Percentiles rank a stretch among this genome's conserved stretches.
Conservation (phyloP, 768 basidiomycete species). For the Hypholoma fasciculare region DNA sequence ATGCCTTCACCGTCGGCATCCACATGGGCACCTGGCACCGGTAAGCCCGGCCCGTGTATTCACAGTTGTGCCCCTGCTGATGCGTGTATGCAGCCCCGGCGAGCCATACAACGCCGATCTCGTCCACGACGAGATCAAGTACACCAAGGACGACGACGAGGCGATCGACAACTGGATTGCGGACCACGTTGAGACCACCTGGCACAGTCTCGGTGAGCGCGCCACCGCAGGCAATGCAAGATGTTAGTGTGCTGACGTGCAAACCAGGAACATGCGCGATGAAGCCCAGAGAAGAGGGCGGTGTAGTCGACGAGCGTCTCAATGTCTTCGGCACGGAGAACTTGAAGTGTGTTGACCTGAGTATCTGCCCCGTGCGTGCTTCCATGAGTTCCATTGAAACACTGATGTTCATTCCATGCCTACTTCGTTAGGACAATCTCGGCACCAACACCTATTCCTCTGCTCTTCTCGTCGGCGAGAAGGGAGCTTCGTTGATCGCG, state of each 20-base stretch:
- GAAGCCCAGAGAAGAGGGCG: conserved; percentile 67
- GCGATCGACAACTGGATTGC: conserved; percentile 74
- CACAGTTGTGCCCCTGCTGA: neutral
- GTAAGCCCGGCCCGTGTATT: conserved; percentile 17
- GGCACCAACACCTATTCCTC: conserved; percentile 76
- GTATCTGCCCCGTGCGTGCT: conserved; percentile 64
- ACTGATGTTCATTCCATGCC: neutral
- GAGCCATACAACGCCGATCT: conserved; percentile 54
- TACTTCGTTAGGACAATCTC: conserved; percentile 54
- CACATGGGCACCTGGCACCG: conserved; percentile 72
- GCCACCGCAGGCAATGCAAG: neutral
- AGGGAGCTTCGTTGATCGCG: conserved; percentile 59
- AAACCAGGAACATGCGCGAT: conserved; percentile 52
- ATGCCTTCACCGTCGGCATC: conserved; percentile 65
- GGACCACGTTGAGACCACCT: conserved; percentile 76
- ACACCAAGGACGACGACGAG: conserved; percentile 66
- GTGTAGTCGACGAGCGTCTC: conserved; percentile 64
- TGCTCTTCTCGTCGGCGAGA: conserved; percentile 69
- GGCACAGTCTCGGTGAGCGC: conserved; percentile 63
- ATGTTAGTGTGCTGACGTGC: neutral
- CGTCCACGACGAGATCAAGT: conserved; percentile 65
- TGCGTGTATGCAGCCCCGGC: conserved; percentile 35
- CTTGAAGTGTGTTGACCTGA: conserved; percentile 68
- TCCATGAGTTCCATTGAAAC: neutral
- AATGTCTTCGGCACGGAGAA: conserved; percentile 68